Evolutionary conservation across 345 rosid genomes (phyloP), one percentile per base, ranked within the genome.

Genomic region (Microcos paniculata): DNA sequence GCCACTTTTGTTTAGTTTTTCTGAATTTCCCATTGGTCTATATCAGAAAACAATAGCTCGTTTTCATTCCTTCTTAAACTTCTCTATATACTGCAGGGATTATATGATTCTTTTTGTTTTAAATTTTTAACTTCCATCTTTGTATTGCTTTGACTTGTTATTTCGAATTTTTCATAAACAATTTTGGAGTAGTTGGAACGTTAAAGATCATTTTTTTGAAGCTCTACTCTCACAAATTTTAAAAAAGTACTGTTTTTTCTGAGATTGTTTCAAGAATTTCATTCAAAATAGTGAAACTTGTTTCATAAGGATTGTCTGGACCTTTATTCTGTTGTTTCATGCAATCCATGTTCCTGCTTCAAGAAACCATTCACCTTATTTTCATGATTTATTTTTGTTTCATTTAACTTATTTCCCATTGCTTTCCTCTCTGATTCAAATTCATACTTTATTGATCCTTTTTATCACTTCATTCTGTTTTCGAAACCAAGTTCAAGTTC

Each of bases 191-290:
- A 26, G 43, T 26, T 14, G 33, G n/a, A 31, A 23, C 53, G 48
- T 62, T 66, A 46, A 26, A 58, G 43, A n/a, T 57, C 40, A 78
- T 73, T 59, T 35, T 38, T 56, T 68, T 77, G 51, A 19, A 65
- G 62, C 63, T 74, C 40, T 43, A 30, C 45, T 21, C 2, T 77
- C 69, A n/a, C 21, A 24, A 78, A n/a, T n/a, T n/a, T n/a, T n/a
- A n/a, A 23, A 19, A 43, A 14, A 49, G 26, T 68, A 19, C 13
- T 72, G 35, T n/a, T 40, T 49, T 48, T 73, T 77, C 30, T 62
- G 24, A 12, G 43, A 56, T 62, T 64, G 24, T 45, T 49, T 65
- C 66, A 71, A n/a, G 51, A 53, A 43, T 63, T 66, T 52, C 28
- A 26, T 30, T 43, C 19, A 11, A 8, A 12, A 42, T 57, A 8